phyloP scores from a whole-genome alignment of 169 alveolate genomes.

The Plasmodium falciparum region DNA sequence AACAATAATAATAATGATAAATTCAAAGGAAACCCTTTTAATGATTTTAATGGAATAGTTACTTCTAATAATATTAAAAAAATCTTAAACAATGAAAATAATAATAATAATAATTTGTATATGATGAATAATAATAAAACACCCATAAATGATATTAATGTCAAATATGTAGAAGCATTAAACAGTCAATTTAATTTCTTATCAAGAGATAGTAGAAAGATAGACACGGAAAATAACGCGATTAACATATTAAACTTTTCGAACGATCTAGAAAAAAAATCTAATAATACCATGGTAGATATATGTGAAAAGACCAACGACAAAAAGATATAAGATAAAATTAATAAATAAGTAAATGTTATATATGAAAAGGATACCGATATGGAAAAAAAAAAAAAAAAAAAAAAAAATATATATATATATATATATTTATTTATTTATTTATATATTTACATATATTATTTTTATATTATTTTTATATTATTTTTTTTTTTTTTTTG shows the following conservation, averaged over 20 bases:
- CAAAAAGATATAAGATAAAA: conserved; percentile 7
- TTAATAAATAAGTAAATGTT: background rate
- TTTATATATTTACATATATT: background rate
- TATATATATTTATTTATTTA: background rate
- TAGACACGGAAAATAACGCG: conserved; percentile 1
- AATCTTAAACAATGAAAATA: conserved; percentile 17
- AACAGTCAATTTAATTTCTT: conserved; percentile 40
- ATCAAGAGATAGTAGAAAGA: conserved; percentile 19
- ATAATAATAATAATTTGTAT: conserved; percentile 4
- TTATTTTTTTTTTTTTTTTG: too few relatives aligned
- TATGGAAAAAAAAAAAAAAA: too few relatives aligned
- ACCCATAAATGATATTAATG: conserved; percentile 25
- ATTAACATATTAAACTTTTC: conserved; percentile 28
- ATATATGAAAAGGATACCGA: background rate
- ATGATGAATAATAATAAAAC: background rate
- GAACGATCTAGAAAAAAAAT: conserved; percentile 39
- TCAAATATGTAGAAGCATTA: conserved; percentile 46
- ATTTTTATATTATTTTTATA: background rate
- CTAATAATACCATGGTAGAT: conserved; percentile 20
- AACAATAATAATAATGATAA: background rate
- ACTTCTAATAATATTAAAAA: conserved; percentile 29
- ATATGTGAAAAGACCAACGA: conserved; percentile 30
- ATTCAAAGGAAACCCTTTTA: background rate
- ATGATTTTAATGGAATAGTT: conserved; percentile 1
- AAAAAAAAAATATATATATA: conserved; percentile 8